phyloP scores from a whole-genome alignment of 345 rosid genomes.

The Pistacia vera region DNA sequence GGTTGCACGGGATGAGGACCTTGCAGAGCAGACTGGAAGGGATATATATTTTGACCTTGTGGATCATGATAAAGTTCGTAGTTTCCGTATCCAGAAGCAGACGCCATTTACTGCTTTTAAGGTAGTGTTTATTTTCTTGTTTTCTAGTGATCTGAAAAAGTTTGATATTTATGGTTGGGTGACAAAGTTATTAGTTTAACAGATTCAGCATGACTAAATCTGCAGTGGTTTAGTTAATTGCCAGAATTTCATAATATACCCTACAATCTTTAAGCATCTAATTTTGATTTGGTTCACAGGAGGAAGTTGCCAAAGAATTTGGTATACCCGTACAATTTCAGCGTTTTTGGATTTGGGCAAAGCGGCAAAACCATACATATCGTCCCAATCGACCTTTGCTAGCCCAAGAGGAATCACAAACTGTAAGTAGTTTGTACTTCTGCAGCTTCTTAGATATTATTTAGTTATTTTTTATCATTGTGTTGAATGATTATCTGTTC shows the following conservation, averaged over 20 bases:
- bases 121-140: conserved; percentile 39
- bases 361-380: conserved; percentile 95
- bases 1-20: conserved; percentile 83
- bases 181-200: not conserved
- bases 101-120: conserved; percentile 70
- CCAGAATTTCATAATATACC: not conserved
- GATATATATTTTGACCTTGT: conserved; percentile 96
- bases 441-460: not conserved
- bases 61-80: conserved; percentile 93
- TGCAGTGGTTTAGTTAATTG: not conserved
- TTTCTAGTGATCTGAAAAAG: not conserved
- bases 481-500: not conserved
- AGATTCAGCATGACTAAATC: not conserved
- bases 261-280: not conserved
- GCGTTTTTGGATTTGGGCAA: conserved; percentile 98
- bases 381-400: conserved; percentile 91
- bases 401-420: conserved; percentile 82
- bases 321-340: conserved; percentile 86
- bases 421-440: conserved; percentile 42
- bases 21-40: conserved; percentile 85
- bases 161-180: not conserved
- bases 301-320: conserved; percentile 93
- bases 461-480: not conserved
- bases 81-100: conserved; percentile 92
- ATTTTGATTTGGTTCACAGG: conserved; percentile 47